Evolutionary conservation across 176 grass and related monocot species (phyloP).

Genomic region (Stipa capillata): DNA sequence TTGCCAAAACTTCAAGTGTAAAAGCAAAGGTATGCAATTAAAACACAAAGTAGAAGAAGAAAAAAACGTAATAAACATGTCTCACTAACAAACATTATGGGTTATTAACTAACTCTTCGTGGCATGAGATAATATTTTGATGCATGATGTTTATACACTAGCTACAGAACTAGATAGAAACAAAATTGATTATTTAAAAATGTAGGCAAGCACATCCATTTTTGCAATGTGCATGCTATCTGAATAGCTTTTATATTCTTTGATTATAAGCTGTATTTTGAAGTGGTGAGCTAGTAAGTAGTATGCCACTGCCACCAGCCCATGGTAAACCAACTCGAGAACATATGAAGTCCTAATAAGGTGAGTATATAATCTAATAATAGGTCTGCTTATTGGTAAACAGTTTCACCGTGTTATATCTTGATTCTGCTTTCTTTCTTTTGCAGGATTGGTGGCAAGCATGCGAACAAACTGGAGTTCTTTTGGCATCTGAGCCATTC

Average conservation of each 20-base stretch:
- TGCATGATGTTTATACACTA: too few species aligned
- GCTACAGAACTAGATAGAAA: too few species aligned
- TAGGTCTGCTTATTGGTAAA: background rate
- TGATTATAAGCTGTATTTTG: background rate
- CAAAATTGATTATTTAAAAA: too few species aligned
- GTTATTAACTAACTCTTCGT: too few species aligned
- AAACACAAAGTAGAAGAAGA: too few species aligned
- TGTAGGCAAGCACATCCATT: too few species aligned
- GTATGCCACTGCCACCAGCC: background rate
- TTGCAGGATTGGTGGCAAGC: too few species aligned
- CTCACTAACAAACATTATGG: background rate
- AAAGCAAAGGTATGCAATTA: conserved; percentile 18
- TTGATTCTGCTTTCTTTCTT: background rate
- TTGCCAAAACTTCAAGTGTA: conserved; percentile 73
- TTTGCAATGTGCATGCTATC: background rate
- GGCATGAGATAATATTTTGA: too few species aligned
- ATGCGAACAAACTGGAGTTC: background rate
- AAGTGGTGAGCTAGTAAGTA: background rate
- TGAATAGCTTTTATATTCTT: too few species aligned
- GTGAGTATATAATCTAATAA: too few species aligned
- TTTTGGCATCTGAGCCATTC: background rate
- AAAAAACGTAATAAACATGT: background rate
- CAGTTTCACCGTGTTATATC: background rate
- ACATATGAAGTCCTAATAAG: background rate
- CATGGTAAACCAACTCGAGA: background rate